phyloP scores from a whole-genome alignment of 768 basidiomycete species.

The Pleurotus eryngii region DNA sequence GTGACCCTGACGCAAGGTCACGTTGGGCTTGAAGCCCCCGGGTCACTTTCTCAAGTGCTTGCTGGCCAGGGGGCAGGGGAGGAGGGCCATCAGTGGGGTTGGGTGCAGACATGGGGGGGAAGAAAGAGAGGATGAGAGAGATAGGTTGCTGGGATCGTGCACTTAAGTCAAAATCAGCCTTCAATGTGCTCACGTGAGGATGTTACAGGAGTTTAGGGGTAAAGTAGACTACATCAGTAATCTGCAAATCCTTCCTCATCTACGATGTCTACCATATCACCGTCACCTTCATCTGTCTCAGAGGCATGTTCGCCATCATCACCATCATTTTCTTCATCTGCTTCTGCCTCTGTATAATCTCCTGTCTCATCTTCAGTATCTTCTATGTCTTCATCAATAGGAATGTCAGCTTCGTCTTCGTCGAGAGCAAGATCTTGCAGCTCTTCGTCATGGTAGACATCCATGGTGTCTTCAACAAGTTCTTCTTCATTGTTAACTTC shows the following conservation, averaged over 20 bases:
- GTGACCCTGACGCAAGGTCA: neutral
- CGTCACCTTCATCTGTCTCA: slow-evolving; percentile 8
- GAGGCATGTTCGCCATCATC: slow-evolving; percentile 7
- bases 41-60: neutral
- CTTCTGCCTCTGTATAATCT: neutral
- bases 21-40: neutral
- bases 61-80: neutral
- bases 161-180: too few relatives aligned
- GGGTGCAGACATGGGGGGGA: neutral
- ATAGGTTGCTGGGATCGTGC: neutral
- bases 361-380: neutral
- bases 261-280: slow-evolving; percentile 6
- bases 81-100: neutral
- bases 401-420: neutral
- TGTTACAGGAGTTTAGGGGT: neutral
- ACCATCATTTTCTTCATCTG: neutral
- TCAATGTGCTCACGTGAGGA: neutral
- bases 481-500: neutral
- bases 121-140: neutral
- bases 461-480: neutral
- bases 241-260: neutral
- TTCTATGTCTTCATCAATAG: neutral
- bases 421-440: neutral
- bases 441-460: neutral
- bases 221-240: slow-evolving; percentile 8